Evolutionary conservation across 306 rosid species (phyloP), one percentile per base, ranked within the genome.

Genomic region (Senna siamea): DNA sequence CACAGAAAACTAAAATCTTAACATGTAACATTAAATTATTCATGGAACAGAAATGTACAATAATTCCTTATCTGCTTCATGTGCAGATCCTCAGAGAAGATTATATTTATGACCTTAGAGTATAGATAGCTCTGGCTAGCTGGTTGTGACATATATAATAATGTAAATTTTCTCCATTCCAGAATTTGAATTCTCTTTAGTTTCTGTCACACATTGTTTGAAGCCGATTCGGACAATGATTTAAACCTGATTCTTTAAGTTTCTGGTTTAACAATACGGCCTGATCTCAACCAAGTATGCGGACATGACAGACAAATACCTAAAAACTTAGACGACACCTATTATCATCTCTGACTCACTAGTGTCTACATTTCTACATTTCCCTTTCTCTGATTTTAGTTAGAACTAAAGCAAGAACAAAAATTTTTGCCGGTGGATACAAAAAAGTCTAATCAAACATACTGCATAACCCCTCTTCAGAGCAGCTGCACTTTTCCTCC

Each of bases 141-240:
- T 28, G 40, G 20, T 19, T 5, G 6, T 56, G 18, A 26, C 13
- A 2, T 15, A 35, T 12, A 56, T 12, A 23, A 26, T 56, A 13
- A 2, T 44, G 50, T 44, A 44, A 12, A 44, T 44, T 48, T 48
- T 48, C 20, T 48, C 4, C 64, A 30, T n/a, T 41, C 8, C 7
- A 15, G 26, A 20, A 46, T 46, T 48, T 6, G 26, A 20, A 46
- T 46, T 48, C 17, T 14, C 6, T 44, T 5, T 2, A 37, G 46
- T 60, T 60, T 59, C 66, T 17, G 66, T 41, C 28, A n/a, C 67
- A n/a, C 67, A 61, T 35, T 15, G 14, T 4, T 9, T 44, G 50
- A 12, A 44, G n/a, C 50, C 13, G 13, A 44, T 44, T 44, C 5
- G 40, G 40, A 7, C 50, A 2, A 44, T 44, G 1, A 44, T 10